Conservation (phyloP, 2,329 filamentous ascomycete genomes). For the Colletotrichum spaethianum region DNA sequence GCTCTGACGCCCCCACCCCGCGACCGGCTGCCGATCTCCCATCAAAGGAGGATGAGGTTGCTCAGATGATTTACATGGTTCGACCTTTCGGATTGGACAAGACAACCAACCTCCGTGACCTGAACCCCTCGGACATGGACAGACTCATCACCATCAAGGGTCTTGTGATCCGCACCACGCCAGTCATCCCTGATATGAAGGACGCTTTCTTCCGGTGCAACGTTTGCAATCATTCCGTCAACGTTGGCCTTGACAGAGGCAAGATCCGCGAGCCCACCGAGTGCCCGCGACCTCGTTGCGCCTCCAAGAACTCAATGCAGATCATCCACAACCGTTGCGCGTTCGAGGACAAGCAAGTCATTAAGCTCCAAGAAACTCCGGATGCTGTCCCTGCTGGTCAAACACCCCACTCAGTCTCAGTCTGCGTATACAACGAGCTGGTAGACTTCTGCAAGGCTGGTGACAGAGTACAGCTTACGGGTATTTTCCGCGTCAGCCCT, state of each 20-base stretch:
- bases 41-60: constrained; percentile 84
- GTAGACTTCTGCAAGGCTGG: constrained; percentile 98
- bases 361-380: constrained; percentile 97
- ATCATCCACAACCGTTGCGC: constrained; percentile 96
- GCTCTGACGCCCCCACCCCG: constrained; percentile 58
- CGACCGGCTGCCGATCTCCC: constrained; percentile 63
- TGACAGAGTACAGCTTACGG: constrained; percentile 95
- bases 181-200: constrained; percentile 99
- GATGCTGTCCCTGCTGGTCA: constrained; percentile 95
- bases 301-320: constrained; percentile 94
- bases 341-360: constrained; percentile 98
- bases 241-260: constrained; percentile 92
- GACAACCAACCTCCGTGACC: constrained; percentile 90
- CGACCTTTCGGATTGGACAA: constrained; percentile 90
- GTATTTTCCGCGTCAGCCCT: constrained; percentile 95
- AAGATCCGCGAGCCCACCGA: constrained; percentile 95
- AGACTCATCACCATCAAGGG: constrained; percentile 96
- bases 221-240: constrained; percentile 91
- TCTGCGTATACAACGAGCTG: constrained; percentile 96
- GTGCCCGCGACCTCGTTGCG: constrained; percentile 87
- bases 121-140: constrained; percentile 90
- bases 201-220: constrained; percentile 98
- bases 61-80: constrained; percentile 85
- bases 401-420: constrained; percentile 95
- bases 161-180: constrained; percentile 93